A percentile compares a stretch with the other conserved stretches of the same genome.
Conservation (phyloP, 2,329 filamentous ascomycete species). For the Trichoderma sp. region DNA sequence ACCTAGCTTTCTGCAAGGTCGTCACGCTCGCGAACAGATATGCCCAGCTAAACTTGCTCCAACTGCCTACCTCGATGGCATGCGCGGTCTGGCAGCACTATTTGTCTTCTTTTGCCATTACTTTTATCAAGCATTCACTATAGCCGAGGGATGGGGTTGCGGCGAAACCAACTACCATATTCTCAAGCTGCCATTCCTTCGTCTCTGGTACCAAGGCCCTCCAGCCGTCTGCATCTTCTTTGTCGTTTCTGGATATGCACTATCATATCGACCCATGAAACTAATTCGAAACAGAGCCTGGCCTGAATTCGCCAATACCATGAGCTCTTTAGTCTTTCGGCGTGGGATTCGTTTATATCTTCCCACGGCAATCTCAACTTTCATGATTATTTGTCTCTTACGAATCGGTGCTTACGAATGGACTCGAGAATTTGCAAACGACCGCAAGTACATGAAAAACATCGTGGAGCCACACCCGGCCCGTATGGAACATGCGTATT, state of each 20-base stretch:
- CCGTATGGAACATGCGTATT: constrained; percentile 35
- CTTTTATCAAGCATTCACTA: constrained; percentile 50
- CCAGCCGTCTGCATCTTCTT: constrained; percentile 61
- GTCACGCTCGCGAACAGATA: constrained; percentile 40
- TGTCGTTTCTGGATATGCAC: constrained; percentile 59
- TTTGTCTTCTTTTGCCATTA: constrained; percentile 57
- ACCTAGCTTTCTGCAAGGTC: constrained; percentile 52
- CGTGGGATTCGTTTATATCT: constrained; percentile 51
- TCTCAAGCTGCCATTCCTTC: constrained; percentile 52
- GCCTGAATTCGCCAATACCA: constrained; percentile 41
- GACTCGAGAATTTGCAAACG: constrained; percentile 45
- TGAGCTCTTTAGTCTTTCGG: constrained; percentile 51
- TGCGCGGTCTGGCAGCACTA: constrained; percentile 54
- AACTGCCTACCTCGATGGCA: constrained; percentile 57
- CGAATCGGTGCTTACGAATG: constrained; percentile 47
- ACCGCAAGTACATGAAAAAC: constrained; percentile 45
- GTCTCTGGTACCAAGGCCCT: constrained; percentile 53
- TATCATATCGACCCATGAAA: constrained; percentile 53
- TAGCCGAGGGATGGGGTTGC: constrained; percentile 50
- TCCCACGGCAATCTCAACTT: constrained; percentile 49
- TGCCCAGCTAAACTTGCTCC: constrained; percentile 44
- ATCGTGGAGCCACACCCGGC: constrained; percentile 47
- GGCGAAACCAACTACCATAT: constrained; percentile 43
- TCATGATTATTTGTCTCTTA: constrained; percentile 45
- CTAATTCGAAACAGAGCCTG: constrained; percentile 39